Percentiles rank a stretch among this genome's conserved stretches.
Conservation (phyloP, 2,329 filamentous ascomycete genomes). For the Hymenoscyphus albidus region DNA sequence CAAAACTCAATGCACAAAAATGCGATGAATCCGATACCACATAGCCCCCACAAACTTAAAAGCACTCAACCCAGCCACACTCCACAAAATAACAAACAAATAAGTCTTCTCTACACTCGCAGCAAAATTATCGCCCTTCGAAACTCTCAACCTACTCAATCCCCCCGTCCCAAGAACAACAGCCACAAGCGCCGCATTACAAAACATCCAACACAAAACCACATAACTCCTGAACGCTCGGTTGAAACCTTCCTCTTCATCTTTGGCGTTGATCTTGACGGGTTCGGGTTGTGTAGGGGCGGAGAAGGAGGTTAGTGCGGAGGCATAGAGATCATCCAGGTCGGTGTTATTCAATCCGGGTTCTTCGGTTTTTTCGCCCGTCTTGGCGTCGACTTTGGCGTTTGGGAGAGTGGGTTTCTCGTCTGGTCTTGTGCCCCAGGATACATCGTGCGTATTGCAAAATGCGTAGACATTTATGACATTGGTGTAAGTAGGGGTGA, state of each 20-base stretch:
- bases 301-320: slow-evolving; percentile 69
- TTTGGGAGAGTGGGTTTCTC: slow-evolving; percentile 85
- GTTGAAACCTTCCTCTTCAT: slow-evolving; percentile 96
- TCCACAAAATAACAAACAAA: slow-evolving; percentile 27
- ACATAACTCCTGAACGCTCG: slow-evolving; percentile 87
- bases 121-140: slow-evolving; percentile 74
- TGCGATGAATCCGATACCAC: slow-evolving; percentile 23
- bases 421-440: slow-evolving; percentile 95
- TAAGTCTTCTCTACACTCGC: slow-evolving; percentile 21
- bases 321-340: slow-evolving; percentile 87
- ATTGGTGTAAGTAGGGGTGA: slow-evolving; percentile 95
- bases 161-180: slow-evolving; percentile 82
- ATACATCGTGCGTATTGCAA: slow-evolving; percentile 94
- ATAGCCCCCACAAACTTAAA: slow-evolving; percentile 28
- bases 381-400: slow-evolving; percentile 75
- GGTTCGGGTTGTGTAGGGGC: slow-evolving; percentile 69
- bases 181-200: slow-evolving; percentile 81
- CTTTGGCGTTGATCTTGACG: slow-evolving; percentile 51
- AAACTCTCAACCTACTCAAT: slow-evolving; percentile 80
- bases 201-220: slow-evolving; percentile 92
- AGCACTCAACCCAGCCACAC: slow-evolving; percentile 23
- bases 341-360: slow-evolving; percentile 43
- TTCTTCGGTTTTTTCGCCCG: slow-evolving; percentile 58
- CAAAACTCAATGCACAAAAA: not conserved
- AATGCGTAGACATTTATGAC: slow-evolving; percentile 98